Base-by-base conservation (phyloP, 805 yeast genomes). In the Kluyveromyces starmeri region DNA sequence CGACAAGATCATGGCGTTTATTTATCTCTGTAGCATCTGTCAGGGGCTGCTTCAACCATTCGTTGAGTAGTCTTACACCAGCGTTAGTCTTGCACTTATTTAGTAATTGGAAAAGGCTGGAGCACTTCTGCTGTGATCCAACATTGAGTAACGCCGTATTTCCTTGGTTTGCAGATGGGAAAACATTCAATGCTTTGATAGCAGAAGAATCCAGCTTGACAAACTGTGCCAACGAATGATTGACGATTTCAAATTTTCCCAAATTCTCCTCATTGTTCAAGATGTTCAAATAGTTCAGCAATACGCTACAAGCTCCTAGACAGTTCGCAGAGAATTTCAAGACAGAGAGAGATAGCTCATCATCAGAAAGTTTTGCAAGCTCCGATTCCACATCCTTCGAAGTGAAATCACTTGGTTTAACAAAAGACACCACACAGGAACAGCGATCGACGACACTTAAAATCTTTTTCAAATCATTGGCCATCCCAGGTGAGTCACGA, bases 41-140 rank as follows among this genome's bases (percentile, higher is more conserved):
- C 32, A 92, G 67, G 1, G 99, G 99, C 58, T 92, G 98, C 51
- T 89, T 92, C 41, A 92, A 67, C 98, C 98, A 92, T 51, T 85
- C 95, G 11, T 92, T 78, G 17, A 92, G 68, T 33, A 88, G 60
- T 43, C 97, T 70, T 1, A 89, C 65, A 6, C 99, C 99, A n/a
- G 92, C 85, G 2, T 75, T 69, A 4, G 94, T 80, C 48, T 83
- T 85, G 64, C 97, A 89, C 46, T 78, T 75, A 63, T 92, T 89
- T 47, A 92, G 63, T 28, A 92, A 66, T 17, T 94, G 96, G 53
- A 73, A 88, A 27, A 92, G 60, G 7, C 94, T 81, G 0, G 75
- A 55, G 41, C 72, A 69, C 46, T 64, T 63, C 4, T 64, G 50
- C 15, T 67, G 65, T 36, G 58, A 50, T 23, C 48, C 40, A 12